Base-by-base conservation (phyloP, 192 early-diverging fungal species). In the Coemansia asiatica region DNA sequence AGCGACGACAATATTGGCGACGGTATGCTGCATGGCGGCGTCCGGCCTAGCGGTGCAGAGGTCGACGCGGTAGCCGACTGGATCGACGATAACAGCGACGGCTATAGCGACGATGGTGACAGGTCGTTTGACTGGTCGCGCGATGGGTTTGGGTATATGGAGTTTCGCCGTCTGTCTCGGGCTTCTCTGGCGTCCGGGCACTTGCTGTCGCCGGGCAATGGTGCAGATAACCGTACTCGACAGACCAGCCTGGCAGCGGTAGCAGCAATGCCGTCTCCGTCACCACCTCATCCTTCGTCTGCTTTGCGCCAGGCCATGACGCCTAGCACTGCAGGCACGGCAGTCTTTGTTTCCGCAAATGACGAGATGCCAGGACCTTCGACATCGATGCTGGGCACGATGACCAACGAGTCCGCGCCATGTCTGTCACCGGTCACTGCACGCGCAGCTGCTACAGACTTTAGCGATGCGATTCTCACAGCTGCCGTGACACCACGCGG, bases 71-170 rank as follows among this genome's bases (percentile, higher is more conserved):
- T 72, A 1, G 48, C 35, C 1, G 66, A 55, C 31, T 74, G 67
- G 76, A 44, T 79, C 26, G 76, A 78, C 51, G 60, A 28, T 15
- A 61, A 70, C 46, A 47, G 57, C 22, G 67, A 66, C 33, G 59
- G 36, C 22, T 56, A 29, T 28, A 56, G 31, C 15, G 64, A 58
- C 33, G 63, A 65, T 16, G 56, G 26, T 2, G 61, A 65, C 38
- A 57, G 63, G 23, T 79, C 76, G 26, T 74, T 74, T 54, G 75
- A 79, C 58, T 73, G 76, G 76, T 69, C 76, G 28, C 61, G 68
- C 19, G 60, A 79, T 22, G 77, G 77, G 10, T 79, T 79, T 16
- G 77, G 77, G 36, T 74, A 79, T 53, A 74, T 79, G 68, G 77
- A 79, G 69, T 74, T 79, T 67, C 72, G 77, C 21, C 71, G 77